phyloP scores from a whole-genome alignment of 352 stramenopile genomes.

The Phytopythium aichiense region DNA sequence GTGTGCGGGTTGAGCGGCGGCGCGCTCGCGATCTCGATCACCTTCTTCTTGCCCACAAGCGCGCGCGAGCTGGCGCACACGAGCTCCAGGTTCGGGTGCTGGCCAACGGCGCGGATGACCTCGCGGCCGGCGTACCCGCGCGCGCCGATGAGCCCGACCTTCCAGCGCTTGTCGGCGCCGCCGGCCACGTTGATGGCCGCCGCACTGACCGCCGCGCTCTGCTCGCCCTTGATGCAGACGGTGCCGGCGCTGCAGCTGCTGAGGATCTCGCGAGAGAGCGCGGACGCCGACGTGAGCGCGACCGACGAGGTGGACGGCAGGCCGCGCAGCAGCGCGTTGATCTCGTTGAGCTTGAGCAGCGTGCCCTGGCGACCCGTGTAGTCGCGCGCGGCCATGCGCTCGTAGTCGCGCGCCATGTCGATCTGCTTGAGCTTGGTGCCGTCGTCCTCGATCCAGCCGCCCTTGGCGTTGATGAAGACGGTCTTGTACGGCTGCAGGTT shows the following conservation, averaged over 20 bases:
- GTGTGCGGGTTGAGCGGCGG: conserved; percentile 83
- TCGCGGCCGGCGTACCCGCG: conserved; percentile 86
- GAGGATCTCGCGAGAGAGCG: conserved; percentile 80
- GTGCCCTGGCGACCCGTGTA: conserved; percentile 88
- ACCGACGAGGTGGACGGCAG: conserved; percentile 79
- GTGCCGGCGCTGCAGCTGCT: conserved; percentile 83
- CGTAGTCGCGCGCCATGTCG: conserved; percentile 80
- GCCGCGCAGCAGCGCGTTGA: conserved; percentile 77
- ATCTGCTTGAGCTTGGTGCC: conserved; percentile 81
- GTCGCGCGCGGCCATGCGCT: conserved; percentile 66
- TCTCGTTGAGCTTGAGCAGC: conserved; percentile 91
- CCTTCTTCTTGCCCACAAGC: conserved; percentile 63
- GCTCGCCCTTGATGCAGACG: conserved; percentile 68
- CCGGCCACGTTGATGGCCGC: conserved; percentile 13
- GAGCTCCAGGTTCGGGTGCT: conserved; percentile 75
- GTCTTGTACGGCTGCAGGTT: conserved; percentile 83
- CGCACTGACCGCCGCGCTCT: conserved; percentile 12
- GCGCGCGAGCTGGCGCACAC: conserved; percentile 82
- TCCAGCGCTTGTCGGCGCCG: conserved; percentile 40
- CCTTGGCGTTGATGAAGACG: conserved; percentile 89
- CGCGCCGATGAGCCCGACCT: conserved; percentile 82
- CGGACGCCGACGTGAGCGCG: conserved; percentile 76
- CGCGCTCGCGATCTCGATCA: conserved; percentile 66
- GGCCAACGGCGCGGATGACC: conserved; percentile 78
- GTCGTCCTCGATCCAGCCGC: conserved; percentile 85